Evolutionary conservation across 2,329 filamentous ascomycete genomes (phyloP).

Genomic region (Stachybotrys elegans): DNA sequence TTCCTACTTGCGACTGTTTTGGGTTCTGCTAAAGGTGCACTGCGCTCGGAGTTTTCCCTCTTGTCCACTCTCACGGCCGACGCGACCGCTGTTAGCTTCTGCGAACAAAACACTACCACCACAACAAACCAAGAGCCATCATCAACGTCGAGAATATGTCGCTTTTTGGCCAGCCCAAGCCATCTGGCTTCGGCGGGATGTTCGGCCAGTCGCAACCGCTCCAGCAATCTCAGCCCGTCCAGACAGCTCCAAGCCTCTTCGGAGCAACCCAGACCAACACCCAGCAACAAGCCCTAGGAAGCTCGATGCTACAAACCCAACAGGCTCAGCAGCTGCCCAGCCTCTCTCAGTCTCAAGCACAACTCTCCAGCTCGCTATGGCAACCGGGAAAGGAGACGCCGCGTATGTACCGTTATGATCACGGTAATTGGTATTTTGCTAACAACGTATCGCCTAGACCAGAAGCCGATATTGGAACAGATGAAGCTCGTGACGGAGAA

Average conservation of each 20-base stretch:
- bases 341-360: conserved; percentile 39
- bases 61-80: no score
- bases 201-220: conserved; percentile 33
- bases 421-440: neutral
- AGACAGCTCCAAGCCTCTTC: conserved; percentile 20
- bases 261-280: conserved; percentile 23
- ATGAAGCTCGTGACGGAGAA: conserved; percentile 66
- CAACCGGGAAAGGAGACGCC: conserved; percentile 46
- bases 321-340: conserved; percentile 37
- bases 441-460: conserved; percentile 27
- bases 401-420: conserved; percentile 29
- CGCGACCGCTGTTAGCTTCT: no score
- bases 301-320: conserved; percentile 28
- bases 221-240: conserved; percentile 23
- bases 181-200: conserved; percentile 23
- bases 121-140: no score
- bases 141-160: no score
- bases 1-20: no score
- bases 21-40: no score
- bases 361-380: conserved; percentile 47
- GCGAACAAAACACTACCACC: no score
- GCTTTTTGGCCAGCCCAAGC: conserved; percentile 36
- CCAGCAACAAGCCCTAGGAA: conserved; percentile 34
- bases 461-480: conserved; percentile 72
- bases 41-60: no score